Evolutionary conservation across 1,284 basidiomycete species (phyloP), one percentile per base, ranked within the genome.

Genomic region (Tilletiaria anomala): DNA sequence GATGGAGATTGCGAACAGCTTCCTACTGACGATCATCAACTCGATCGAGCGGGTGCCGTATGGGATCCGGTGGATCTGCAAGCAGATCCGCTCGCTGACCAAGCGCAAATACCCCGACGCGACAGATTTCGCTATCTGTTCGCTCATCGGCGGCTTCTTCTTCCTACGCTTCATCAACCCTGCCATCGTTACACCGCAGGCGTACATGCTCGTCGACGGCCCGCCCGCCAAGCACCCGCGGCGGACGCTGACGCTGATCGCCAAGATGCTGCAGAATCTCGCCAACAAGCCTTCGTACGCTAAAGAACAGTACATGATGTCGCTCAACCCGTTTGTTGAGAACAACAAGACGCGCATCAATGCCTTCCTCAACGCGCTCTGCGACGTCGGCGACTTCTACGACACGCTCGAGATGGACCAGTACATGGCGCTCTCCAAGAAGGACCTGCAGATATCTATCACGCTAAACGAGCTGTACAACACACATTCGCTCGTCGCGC

Each of bases 81-180:
- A 97, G 72, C 91, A 97, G 71, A 96, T 99, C 68, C 76, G 87
- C 51, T 88, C 84, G 71, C 70, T 96, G 64, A 94, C 93, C 38
- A 77, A 94, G 85, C 78, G 93, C 44, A 97, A 96, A 74, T 96
- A 96, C 68, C 89, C 91, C 5, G 88, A 94, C 47, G 89, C 88
- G 18, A 86, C 85, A 24, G 93, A 97, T 70, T 88, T 88, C 61
- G 88, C 88, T 40, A 91, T 97, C 45, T 96, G 89, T 68, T 94
- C 89, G 5, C 76, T 99, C 43, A 97, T 99, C 57, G 93, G 93
- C 42, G 91, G 91, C 16, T 97, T 97, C 74, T 99, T 97, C 76
- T 97, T 97, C 76, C 78, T 99, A 46, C 84, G 93, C 11, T 99
- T 97, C 71, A 94, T 99, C 73, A 99, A 99, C 65, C 93, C 93